Percentiles rank a stretch among this genome's conserved stretches.
Conservation (phyloP, 2,329 filamentous ascomycete species). For the Curvularia sp. region DNA sequence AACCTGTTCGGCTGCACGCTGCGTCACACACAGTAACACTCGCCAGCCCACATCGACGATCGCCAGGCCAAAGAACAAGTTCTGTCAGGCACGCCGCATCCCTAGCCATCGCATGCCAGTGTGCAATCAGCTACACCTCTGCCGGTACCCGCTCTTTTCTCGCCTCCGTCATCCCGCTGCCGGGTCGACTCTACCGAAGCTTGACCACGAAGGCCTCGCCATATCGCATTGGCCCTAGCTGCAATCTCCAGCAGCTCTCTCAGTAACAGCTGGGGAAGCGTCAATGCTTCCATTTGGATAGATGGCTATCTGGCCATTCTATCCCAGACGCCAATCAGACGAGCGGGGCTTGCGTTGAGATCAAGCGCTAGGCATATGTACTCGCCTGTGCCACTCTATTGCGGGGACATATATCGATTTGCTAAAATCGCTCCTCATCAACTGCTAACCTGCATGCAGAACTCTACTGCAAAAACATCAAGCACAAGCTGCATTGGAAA, state of each 20-base stretch:
- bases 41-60: constrained; percentile 15
- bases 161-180: background rate
- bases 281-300: background rate
- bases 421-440: background rate
- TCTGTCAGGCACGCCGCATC: constrained; percentile 14
- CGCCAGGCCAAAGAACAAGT: constrained; percentile 7
- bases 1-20: constrained; percentile 7
- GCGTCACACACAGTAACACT: constrained; percentile 9
- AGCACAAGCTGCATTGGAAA: background rate
- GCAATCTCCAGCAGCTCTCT: background rate
- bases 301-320: background rate
- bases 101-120: constrained; percentile 12
- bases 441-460: background rate
- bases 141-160: constrained; percentile 9
- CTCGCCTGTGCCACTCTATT: background rate
- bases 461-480: background rate
- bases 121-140: constrained; percentile 9
- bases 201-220: background rate
- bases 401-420: background rate
- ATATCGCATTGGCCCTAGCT: background rate
- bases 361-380: background rate
- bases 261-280: background rate
- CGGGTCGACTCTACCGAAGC: background rate
- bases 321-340: background rate
- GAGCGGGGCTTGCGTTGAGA: background rate